Conservation (phyloP, 1,284 basidiomycete genomes). For the Inonotus obliquus region DNA sequence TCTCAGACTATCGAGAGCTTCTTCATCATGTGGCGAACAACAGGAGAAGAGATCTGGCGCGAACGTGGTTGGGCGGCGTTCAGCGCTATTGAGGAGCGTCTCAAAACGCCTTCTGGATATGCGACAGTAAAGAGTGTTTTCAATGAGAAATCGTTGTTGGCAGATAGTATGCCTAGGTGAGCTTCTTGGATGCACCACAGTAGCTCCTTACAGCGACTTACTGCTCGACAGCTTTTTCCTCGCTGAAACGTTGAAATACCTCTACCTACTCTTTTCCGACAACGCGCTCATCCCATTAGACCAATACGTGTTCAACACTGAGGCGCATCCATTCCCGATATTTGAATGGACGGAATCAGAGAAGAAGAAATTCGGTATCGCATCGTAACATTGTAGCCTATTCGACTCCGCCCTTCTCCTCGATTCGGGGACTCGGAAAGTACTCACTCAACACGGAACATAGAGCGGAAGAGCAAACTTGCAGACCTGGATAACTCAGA, state of each 20-base stretch:
- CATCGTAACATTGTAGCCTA: background rate
- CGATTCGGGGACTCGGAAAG: background rate
- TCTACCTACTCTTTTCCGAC: conserved; percentile 40
- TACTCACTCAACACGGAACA: no score
- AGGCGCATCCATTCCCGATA: conserved; percentile 76
- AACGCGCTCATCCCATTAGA: conserved; percentile 52
- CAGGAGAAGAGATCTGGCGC: conserved; percentile 64
- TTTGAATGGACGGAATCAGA: conserved; percentile 59
- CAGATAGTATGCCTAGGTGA: conserved; percentile 68
- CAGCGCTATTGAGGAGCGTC: conserved; percentile 56
- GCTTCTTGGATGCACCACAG: conserved; percentile 10
- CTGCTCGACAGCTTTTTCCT: conserved; percentile 53
- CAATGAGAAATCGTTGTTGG: conserved; percentile 28
- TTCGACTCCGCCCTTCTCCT: background rate
- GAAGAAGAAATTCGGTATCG: conserved; percentile 34
- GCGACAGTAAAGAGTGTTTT: conserved; percentile 51
- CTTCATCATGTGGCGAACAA: conserved; percentile 67
- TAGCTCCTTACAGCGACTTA: background rate
- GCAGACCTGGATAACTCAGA: no score
- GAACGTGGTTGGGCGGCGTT: conserved; percentile 77
- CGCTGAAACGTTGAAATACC: conserved; percentile 61
- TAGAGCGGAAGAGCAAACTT: no score
- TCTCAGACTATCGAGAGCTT: conserved; percentile 62
- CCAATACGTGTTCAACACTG: conserved; percentile 83
- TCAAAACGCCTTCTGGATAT: conserved; percentile 54